Conservation (phyloP, 2,329 filamentous ascomycete genomes). For the Alternaria solani region DNA sequence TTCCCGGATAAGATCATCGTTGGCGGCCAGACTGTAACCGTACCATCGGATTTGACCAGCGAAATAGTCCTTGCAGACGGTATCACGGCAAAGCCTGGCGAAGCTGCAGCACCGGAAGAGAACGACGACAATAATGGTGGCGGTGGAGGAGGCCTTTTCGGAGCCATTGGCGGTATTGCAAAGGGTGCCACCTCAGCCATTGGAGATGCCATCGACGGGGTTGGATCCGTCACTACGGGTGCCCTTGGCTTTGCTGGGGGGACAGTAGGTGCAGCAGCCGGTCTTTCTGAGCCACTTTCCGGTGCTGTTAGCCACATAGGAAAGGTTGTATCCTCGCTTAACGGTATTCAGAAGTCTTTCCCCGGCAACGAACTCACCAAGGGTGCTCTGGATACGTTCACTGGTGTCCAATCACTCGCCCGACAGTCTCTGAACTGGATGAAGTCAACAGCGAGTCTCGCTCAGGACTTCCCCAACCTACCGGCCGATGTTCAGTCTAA, state of each 20-base stretch:
- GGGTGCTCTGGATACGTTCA: slow-evolving; percentile 6
- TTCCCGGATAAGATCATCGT: no score
- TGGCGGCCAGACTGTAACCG: no score
- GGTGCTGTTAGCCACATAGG: slow-evolving; percentile 9
- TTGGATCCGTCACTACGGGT: slow-evolving; percentile 6
- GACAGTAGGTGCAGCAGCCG: slow-evolving; percentile 3
- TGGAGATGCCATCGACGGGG: not conserved
- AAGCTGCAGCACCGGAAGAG: no score
- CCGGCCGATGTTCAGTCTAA: slow-evolving; percentile 12
- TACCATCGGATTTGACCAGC: no score
- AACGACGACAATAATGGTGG: no score
- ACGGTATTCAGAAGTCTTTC: slow-evolving; percentile 26
- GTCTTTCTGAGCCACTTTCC: slow-evolving; percentile 10
- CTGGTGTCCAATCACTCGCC: slow-evolving; percentile 15
- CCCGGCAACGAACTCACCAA: slow-evolving; percentile 9
- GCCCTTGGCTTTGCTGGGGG: slow-evolving; percentile 13
- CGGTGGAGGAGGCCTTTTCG: no score
- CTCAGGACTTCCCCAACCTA: slow-evolving; percentile 16
- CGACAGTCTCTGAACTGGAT: slow-evolving; percentile 21
- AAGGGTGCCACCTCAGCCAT: not conserved
- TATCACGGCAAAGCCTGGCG: no score
- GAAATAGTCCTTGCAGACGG: no score
- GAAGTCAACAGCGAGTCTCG: slow-evolving; percentile 15
- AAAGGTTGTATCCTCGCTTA: slow-evolving; percentile 19
- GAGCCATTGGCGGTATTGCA: not conserved